Conservation (phyloP, 1,139 yeast genomes). For the Protomyces pachydermus region DNA sequence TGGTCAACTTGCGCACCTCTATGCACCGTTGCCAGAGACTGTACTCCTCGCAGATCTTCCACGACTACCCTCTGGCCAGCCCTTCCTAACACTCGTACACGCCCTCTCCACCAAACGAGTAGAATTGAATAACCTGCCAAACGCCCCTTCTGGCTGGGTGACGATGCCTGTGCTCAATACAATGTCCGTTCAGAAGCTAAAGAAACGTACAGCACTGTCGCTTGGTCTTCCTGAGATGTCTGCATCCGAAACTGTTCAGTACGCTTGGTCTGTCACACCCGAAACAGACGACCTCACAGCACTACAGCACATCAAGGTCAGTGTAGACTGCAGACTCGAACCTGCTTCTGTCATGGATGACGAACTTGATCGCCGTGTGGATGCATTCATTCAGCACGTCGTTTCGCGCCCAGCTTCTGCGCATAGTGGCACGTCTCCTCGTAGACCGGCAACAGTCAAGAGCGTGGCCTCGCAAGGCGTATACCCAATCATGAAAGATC, state of each 20-base stretch:
- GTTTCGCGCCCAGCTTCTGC: not conserved
- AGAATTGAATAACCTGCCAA: constrained; percentile 1
- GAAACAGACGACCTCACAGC: not conserved
- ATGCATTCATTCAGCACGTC: not conserved
- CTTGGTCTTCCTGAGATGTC: not conserved
- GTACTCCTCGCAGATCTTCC: not conserved
- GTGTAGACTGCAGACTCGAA: not conserved
- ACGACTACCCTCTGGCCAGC: not conserved
- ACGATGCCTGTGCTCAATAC: constrained; percentile 3
- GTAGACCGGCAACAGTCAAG: not conserved
- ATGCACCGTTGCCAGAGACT: constrained; percentile 5
- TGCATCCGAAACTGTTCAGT: not conserved
- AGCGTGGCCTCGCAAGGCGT: too few species aligned
- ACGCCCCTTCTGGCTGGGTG: not conserved
- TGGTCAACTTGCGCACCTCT: constrained; percentile 1
- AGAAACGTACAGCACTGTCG: not conserved
- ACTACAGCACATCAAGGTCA: not conserved
- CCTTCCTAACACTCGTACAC: constrained; percentile 4
- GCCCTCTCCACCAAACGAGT: constrained; percentile 11
- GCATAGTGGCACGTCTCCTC: not conserved
- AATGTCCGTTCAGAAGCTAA: not conserved
- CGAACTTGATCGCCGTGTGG: not conserved
- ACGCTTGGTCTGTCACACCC: not conserved
- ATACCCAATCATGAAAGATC: not conserved
- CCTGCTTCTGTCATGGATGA: not conserved